A percentile compares a stretch with the other conserved stretches of the same genome.
These are phyloP conservation scores for Puccinia hordei DNA, from an alignment of 1,284 basidiomycete genomes.

Conservation along the genomic window DNA sequence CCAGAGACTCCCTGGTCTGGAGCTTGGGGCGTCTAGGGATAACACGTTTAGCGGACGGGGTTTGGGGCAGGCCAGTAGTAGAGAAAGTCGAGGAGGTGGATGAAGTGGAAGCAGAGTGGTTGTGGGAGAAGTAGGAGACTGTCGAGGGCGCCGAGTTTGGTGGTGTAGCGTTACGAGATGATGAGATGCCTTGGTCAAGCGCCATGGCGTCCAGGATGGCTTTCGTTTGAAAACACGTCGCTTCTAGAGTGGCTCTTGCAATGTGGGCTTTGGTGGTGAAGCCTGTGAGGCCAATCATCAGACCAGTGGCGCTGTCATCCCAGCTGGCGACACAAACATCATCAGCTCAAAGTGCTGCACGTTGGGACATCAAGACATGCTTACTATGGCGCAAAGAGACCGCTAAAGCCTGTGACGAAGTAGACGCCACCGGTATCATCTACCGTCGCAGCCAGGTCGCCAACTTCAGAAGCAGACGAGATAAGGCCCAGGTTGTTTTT, in stretches of 20 bases:
- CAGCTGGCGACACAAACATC: slow-evolving; percentile 65
- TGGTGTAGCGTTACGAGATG: background rate
- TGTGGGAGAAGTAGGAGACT: background rate
- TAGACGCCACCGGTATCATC: slow-evolving; percentile 86
- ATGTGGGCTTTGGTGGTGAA: slow-evolving; percentile 94
- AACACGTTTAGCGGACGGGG: background rate
- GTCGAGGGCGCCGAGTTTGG: background rate
- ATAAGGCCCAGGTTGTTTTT: slow-evolving; percentile 88
- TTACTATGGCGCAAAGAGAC: slow-evolving; percentile 73
- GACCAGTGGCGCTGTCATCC: slow-evolving; percentile 81
- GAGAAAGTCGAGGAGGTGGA: slow-evolving; percentile 15
- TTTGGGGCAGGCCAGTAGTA: background rate
- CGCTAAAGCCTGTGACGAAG: slow-evolving; percentile 95
- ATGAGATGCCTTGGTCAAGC: slow-evolving; percentile 67
- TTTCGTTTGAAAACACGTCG: slow-evolving; percentile 76
- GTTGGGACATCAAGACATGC: too few relatives aligned
- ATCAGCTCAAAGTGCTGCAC: too few relatives aligned
- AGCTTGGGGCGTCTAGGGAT: slow-evolving; percentile 54
- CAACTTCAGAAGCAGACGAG: slow-evolving; percentile 77
- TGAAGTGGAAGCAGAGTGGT: slow-evolving; percentile 17
- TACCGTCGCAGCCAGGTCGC: slow-evolving; percentile 76
- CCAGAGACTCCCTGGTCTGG: slow-evolving; percentile 5
- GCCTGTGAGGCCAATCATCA: slow-evolving; percentile 81
- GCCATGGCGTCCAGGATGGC: slow-evolving; percentile 94
- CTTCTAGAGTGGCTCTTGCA: slow-evolving; percentile 88